Base-by-base conservation (phyloP, 1,284 basidiomycete species). In the Trichosporon asahii region DNA sequence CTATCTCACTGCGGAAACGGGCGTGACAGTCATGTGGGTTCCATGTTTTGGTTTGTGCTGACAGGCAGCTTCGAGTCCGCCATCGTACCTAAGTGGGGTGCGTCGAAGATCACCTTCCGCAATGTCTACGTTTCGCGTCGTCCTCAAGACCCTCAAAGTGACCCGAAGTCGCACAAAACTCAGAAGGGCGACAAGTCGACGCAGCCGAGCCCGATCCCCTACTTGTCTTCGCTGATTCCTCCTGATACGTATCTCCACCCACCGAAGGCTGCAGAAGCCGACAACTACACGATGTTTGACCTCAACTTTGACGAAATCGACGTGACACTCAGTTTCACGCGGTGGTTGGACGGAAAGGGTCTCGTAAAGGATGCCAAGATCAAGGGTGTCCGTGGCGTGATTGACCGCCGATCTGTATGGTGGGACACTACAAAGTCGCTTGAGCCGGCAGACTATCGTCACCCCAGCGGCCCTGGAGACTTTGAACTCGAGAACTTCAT, bases 51-150 rank as follows among this genome's bases (percentile, higher is more conserved):
- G 27, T 9, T 31, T 14, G 14, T 18, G 27, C 68, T 72, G 44
- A 66, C 53, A 9, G 27, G 2, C 65, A 83, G 82, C 66, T 99
- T 98, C 81, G 96, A 98, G 83, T 95, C 93, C 7, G 97, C 97
- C 31, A 95, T 99, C 76, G 95, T 99, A 4, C 96, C 96, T 2
- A 95, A 95, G 80, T 98, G 96, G 94, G 93, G 93, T 72, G 93
- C 96, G 77, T 95, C 93, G 15, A 90, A 91, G 23, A 92, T 99
- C 72, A 94, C 94, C 1, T 97, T 99, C 87, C 93, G 94, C 79
- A 98, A 98, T 76, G 95, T 99, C 60, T 98, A 94, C 78, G 87
- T 99, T 60, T 95, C 94, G 12, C 89, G 94, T 2, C 88, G 94
- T 5, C 91, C 92, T 8, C 66, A 67, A 53, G 72, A 74, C 60